Conservation (phyloP, 352 stramenopile genomes). For the Aphanomyces euteiches region DNA sequence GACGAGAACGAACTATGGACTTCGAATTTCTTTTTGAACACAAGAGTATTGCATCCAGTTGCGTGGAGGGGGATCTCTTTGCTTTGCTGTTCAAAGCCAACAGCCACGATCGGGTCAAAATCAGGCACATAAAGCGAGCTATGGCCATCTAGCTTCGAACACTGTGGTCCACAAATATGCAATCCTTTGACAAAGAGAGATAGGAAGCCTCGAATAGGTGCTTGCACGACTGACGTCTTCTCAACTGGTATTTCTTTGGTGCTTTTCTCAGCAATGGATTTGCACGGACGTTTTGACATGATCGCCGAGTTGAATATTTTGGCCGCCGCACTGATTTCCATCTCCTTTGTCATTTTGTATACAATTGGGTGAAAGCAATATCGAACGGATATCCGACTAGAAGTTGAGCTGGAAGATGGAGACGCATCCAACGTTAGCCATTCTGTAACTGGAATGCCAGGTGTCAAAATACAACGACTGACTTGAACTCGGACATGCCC, state of each 20-base stretch:
- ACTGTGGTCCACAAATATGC: constrained; percentile 37
- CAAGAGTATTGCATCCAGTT: constrained; percentile 28
- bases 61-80: constrained; percentile 33
- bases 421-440: constrained; percentile 19
- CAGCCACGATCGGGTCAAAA: constrained; percentile 34
- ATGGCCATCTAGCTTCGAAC: constrained; percentile 37
- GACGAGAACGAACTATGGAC: constrained; percentile 37
- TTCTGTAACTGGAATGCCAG: constrained; percentile 17
- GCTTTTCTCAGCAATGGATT: not conserved
- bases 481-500: constrained; percentile 17
- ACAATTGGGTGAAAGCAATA: constrained; percentile 34
- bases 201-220: constrained; percentile 14
- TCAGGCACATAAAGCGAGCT: constrained; percentile 31
- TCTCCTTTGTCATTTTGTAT: not conserved
- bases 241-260: too few relatives aligned
- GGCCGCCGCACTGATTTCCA: not conserved
- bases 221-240: not conserved
- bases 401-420: not conserved
- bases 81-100: constrained; percentile 37
- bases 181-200: constrained; percentile 34
- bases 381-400: not conserved
- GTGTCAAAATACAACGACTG: constrained; percentile 25
- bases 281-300: not conserved
- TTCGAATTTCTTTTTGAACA: constrained; percentile 37
- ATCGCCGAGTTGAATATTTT: constrained; percentile 12